Conservation (phyloP, 495 filamentous ascomycete species). For the Baudoinia panamericana region DNA sequence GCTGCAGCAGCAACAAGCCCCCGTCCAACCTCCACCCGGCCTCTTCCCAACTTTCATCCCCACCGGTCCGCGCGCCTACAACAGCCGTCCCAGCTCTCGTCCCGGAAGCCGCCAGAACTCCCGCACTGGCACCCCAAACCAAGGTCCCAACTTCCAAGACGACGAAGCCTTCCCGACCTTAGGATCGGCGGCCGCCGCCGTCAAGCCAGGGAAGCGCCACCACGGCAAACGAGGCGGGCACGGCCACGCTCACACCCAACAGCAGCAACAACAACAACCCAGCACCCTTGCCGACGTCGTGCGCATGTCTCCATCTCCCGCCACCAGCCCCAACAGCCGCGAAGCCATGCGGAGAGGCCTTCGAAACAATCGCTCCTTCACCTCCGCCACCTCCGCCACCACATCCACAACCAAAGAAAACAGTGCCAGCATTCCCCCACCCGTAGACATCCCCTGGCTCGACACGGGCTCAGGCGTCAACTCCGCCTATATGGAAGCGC, state of each 20-base stretch:
- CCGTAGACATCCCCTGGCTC: constrained; percentile 91
- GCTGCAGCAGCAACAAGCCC: constrained; percentile 3
- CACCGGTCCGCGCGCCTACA: constrained; percentile 9
- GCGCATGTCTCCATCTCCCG: constrained; percentile 35
- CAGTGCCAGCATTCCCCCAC: constrained; percentile 65
- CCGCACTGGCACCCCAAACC: constrained; percentile 46
- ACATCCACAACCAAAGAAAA: constrained; percentile 50
- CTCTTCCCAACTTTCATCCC: constrained; percentile 36
- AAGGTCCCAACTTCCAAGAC: constrained; percentile 72
- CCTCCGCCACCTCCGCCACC: constrained; percentile 24
- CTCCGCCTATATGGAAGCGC: constrained; percentile 83
- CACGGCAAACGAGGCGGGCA: constrained; percentile 76
- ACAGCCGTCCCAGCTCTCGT: constrained; percentile 62
- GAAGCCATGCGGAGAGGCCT: constrained; percentile 33
- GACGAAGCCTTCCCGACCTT: constrained; percentile 92
- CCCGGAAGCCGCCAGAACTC: constrained; percentile 76
- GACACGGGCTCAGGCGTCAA: constrained; percentile 88
- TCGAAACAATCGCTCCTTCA: constrained; percentile 19
- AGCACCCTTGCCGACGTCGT: constrained; percentile 71
- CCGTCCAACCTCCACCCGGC: constrained; percentile 39
- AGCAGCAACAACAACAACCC: constrained; percentile 39
- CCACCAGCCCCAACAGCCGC: constrained; percentile 29
- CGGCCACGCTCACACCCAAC: constrained; percentile 50
- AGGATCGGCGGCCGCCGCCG: constrained; percentile 54
- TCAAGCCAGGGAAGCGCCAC: constrained; percentile 65